A percentile compares a stretch with the other conserved stretches of the same genome.
Evolutionary conservation across 2,329 filamentous ascomycete species (phyloP).

Genomic region (Lojkania enalia): DNA sequence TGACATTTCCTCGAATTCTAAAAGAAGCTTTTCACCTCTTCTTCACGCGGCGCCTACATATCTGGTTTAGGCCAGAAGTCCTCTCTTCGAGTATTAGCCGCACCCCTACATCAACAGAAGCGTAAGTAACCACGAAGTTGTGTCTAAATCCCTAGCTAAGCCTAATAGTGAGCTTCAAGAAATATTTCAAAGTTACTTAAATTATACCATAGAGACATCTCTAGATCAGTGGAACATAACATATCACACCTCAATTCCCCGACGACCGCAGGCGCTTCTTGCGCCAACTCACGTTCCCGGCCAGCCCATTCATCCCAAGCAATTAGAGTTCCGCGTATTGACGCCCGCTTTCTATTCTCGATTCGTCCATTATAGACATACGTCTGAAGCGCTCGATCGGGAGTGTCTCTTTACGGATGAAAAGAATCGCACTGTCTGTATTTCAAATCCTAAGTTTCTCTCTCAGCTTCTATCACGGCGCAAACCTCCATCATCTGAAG

Average conservation of each 20-base stretch:
- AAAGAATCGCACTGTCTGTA: conserved; percentile 61
- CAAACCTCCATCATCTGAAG: conserved; percentile 44
- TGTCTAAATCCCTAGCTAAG: background rate
- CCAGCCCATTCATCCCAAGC: conserved; percentile 25
- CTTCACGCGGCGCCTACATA: conserved; percentile 60
- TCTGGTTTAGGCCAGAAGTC: conserved; percentile 69
- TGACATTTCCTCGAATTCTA: conserved; percentile 67
- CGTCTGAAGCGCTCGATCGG: conserved; percentile 63
- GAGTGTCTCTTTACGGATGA: conserved; percentile 57
- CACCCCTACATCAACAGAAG: conserved; percentile 56
- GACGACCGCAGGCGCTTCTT: conserved; percentile 20
- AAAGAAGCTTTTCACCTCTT: conserved; percentile 63
- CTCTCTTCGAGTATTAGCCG: conserved; percentile 59
- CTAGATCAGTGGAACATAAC: conserved; percentile 52
- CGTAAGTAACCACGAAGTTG: conserved; percentile 22
- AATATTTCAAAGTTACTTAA: conserved; percentile 46
- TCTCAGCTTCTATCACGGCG: conserved; percentile 23
- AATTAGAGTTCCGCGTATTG: conserved; percentile 61
- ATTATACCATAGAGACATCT: conserved; percentile 54
- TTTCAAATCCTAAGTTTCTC: conserved; percentile 60
- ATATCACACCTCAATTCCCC: conserved; percentile 58
- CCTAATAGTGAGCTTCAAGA: conserved; percentile 29
- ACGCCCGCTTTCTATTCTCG: conserved; percentile 70
- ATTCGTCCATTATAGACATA: conserved; percentile 65
- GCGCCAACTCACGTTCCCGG: conserved; percentile 23